Evolutionary conservation across 768 basidiomycete genomes (phyloP).

Genomic region (Scleroderma bovista): DNA sequence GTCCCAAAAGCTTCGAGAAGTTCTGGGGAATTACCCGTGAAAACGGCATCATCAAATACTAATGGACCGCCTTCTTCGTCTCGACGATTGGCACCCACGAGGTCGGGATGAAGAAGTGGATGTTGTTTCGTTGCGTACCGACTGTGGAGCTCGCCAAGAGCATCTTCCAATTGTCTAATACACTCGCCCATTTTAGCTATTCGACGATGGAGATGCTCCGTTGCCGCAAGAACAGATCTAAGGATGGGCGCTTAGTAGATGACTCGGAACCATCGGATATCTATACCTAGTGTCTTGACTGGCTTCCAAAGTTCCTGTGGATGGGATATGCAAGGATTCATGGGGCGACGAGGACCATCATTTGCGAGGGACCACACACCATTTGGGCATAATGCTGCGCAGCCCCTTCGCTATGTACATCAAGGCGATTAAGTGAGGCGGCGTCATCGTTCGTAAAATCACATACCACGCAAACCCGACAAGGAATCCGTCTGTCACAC

Average conservation of each 20-base stretch:
- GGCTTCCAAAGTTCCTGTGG: conserved; percentile 62
- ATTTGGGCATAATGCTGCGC: conserved; percentile 66
- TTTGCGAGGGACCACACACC: conserved; percentile 34
- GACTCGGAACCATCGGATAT: not conserved
- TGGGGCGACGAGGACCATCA: not conserved
- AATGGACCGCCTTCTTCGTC: conserved; percentile 20
- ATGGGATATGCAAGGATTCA: not conserved
- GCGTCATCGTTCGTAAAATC: not conserved
- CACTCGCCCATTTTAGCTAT: conserved; percentile 49
- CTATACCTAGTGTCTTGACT: conserved; percentile 67
- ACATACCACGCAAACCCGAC: conserved; percentile 65
- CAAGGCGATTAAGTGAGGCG: too few species aligned
- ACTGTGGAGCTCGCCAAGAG: conserved; percentile 46
- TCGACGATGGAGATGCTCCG: conserved; percentile 58
- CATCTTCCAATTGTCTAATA: conserved; percentile 58
- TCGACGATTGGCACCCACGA: conserved; percentile 30
- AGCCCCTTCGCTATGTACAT: conserved; percentile 55
- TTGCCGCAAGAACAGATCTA: conserved; percentile 58
- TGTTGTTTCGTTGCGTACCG: conserved; percentile 49
- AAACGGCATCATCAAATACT: conserved; percentile 20
- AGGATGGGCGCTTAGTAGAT: conserved; percentile 5
- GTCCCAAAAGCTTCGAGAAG: conserved; percentile 56
- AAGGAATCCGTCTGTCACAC: conserved; percentile 78
- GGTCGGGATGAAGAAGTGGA: conserved; percentile 53
- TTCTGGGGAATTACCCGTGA: conserved; percentile 29